phyloP scores from a whole-genome alignment of 192 early-diverging fungal genomes.

The Backusella luteola region DNA sequence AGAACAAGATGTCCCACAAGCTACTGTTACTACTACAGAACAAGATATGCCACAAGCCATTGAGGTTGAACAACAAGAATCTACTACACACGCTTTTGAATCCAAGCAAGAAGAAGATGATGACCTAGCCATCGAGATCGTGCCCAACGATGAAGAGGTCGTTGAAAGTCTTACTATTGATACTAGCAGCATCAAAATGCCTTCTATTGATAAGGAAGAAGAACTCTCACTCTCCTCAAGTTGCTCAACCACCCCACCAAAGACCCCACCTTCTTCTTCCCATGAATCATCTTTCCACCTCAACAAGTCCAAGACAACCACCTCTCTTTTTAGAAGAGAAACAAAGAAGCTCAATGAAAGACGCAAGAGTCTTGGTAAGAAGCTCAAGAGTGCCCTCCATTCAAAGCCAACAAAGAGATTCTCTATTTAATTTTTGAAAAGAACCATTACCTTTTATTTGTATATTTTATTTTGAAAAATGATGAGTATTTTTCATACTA shows the following conservation, averaged over 20 bases:
- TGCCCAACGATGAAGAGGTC: neutral
- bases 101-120: neutral
- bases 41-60: neutral
- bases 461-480: neutral
- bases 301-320: neutral
- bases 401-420: neutral
- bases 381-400: neutral
- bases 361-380: neutral
- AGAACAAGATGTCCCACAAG: neutral
- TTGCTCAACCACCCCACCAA: neutral
- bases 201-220: neutral
- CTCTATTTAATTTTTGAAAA: neutral
- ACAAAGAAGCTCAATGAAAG: constrained; percentile 6
- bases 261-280: neutral
- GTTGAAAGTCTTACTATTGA: neutral
- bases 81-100: neutral
- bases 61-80: neutral
- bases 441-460: neutral
- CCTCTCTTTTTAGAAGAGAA: constrained; percentile 10
- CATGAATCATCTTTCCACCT: neutral
- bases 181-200: neutral
- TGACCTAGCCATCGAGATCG: neutral
- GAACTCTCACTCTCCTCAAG: neutral
- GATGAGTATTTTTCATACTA: neutral
- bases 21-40: neutral